phyloP scores from a whole-genome alignment of 257 asterid genomes.

The Solanum clarkiae region DNA sequence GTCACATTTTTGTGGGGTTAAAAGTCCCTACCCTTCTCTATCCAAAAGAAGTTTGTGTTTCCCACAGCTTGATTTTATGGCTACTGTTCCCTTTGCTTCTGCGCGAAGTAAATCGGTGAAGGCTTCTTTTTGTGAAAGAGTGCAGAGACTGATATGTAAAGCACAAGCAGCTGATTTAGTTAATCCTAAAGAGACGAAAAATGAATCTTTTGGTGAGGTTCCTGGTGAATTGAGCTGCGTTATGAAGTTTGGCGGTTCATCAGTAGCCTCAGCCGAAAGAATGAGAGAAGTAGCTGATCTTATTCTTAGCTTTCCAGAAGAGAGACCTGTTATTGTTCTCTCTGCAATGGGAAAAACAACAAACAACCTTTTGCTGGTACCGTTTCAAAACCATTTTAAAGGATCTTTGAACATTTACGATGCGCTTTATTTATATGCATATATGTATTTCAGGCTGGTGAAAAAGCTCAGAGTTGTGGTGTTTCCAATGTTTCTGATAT shows the following conservation, averaged over 20 bases:
- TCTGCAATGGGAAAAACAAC: constrained; percentile 91
- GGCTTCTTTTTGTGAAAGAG: constrained; percentile 6
- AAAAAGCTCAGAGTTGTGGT: constrained; percentile 74
- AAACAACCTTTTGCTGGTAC: constrained; percentile 51
- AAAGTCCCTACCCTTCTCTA: constrained; percentile 17
- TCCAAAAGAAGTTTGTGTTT: constrained; percentile 8
- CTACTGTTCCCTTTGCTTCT: constrained; percentile 5
- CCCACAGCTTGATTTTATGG: constrained; percentile 15
- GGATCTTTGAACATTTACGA: not conserved
- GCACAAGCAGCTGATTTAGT: constrained; percentile 24
- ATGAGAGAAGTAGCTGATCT: constrained; percentile 68
- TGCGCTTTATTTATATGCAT: not conserved
- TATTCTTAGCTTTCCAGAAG: constrained; percentile 65
- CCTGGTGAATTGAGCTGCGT: constrained; percentile 31
- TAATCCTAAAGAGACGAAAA: constrained; percentile 16
- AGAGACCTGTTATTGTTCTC: constrained; percentile 69
- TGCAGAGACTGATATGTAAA: constrained; percentile 17
- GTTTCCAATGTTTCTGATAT: constrained; percentile 58
- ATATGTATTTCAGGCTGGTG: constrained; percentile 54
- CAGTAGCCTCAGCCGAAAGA: constrained; percentile 61
- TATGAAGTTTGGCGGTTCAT: constrained; percentile 89
- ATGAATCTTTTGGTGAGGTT: constrained; percentile 15
- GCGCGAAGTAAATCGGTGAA: constrained; percentile 11
- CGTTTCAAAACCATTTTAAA: not conserved
- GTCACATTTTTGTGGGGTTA: constrained; percentile 37